These are phyloP conservation scores for Physcomitrellopsis africana DNA, from an alignment of 225 moss, liverwort and hornwort species.

Conservation along the genomic window DNA sequence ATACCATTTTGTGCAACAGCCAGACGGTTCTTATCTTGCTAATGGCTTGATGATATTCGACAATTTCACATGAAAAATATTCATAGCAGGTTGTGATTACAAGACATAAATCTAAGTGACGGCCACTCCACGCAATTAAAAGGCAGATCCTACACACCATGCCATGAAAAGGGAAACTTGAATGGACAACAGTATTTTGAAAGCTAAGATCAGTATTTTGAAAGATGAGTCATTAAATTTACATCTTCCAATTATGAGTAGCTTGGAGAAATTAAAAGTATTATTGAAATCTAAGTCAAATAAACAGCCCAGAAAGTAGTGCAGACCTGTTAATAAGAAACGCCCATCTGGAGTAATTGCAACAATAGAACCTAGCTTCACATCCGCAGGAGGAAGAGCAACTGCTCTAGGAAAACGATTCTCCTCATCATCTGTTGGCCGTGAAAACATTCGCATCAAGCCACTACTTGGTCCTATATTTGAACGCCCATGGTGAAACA, in stretches of 20 bases:
- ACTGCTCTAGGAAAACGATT: slow-evolving; percentile 72
- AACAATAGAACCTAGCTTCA: slow-evolving; percentile 64
- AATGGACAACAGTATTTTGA: no score
- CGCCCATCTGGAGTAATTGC: slow-evolving; percentile 80
- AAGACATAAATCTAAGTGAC: neutral
- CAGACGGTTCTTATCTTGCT: neutral
- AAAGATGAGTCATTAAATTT: neutral
- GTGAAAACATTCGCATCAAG: slow-evolving; percentile 81
- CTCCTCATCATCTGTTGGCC: slow-evolving; percentile 57
- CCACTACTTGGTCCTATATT: slow-evolving; percentile 63
- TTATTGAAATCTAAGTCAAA: neutral
- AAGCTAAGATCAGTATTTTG: no score
- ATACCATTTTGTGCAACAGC: no score
- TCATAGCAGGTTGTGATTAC: neutral
- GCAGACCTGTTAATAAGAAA: slow-evolving; percentile 75
- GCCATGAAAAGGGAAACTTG: neutral
- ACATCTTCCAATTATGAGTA: neutral
- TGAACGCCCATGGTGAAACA: slow-evolving; percentile 78
- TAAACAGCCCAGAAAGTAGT: neutral
- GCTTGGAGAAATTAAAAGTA: neutral
- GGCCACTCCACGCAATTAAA: neutral
- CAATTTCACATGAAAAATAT: slow-evolving; percentile 14
- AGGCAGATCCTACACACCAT: slow-evolving; percentile 1
- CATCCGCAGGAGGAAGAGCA: slow-evolving; percentile 61
- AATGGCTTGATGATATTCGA: neutral